phyloP scores from a whole-genome alignment of 345 rosid species.

The Eutrema yunnanense region DNA sequence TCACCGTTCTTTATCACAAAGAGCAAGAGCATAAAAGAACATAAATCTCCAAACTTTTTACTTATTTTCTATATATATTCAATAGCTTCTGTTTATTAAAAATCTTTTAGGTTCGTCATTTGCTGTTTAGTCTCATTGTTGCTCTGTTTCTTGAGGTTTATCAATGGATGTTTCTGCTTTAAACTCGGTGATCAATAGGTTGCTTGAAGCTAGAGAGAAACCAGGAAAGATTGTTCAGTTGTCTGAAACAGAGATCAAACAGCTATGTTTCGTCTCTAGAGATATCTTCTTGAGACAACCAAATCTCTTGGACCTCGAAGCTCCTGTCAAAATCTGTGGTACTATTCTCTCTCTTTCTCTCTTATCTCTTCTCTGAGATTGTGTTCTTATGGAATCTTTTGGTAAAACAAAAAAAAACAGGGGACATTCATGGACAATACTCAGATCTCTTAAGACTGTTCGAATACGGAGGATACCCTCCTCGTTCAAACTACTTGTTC shows the following conservation, averaged over 20 bases:
- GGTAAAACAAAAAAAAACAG: slow-evolving; percentile 25
- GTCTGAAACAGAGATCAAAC: slow-evolving; percentile 66
- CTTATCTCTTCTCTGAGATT: neutral
- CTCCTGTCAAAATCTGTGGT: slow-evolving; percentile 88
- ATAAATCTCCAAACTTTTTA: neutral
- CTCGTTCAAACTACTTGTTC: slow-evolving; percentile 74
- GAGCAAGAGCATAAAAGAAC: slow-evolving; percentile 16
- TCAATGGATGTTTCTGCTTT: slow-evolving; percentile 48
- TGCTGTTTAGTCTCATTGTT: neutral
- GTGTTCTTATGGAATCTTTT: slow-evolving; percentile 7
- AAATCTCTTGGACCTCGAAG: slow-evolving; percentile 68
- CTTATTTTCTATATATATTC: neutral
- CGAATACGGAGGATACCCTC: slow-evolving; percentile 79
- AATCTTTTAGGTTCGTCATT: neutral
- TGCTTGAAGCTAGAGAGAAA: slow-evolving; percentile 57
- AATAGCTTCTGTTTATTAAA: neutral
- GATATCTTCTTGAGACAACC: slow-evolving; percentile 71
- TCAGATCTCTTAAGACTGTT: slow-evolving; percentile 85
- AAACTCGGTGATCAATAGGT: slow-evolving; percentile 54
- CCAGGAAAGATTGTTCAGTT: slow-evolving; percentile 71
- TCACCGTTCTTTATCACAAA: slow-evolving; percentile 27
- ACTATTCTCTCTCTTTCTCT: neutral
- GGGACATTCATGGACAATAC: slow-evolving; percentile 92
- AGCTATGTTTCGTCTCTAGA: slow-evolving; percentile 58
- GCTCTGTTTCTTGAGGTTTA: neutral